Evolutionary conservation across 192 early-diverging fungal genomes (phyloP).

Genomic region (Lunasporangiospora selenospora): DNA sequence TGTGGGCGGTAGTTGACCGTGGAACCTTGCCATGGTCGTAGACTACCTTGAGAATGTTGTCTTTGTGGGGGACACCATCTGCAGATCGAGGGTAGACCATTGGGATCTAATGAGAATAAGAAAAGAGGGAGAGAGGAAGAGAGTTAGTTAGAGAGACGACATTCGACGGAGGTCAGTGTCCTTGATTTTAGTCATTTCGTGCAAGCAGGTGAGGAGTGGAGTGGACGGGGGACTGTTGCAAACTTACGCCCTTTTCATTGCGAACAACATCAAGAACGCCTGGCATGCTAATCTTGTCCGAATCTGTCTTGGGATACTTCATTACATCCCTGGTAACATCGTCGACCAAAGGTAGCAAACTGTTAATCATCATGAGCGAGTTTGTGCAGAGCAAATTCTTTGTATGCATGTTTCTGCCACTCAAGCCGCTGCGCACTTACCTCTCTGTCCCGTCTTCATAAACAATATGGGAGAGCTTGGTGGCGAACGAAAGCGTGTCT

Average conservation of each 20-base stretch:
- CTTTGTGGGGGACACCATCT: conserved; percentile 23
- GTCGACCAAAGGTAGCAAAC: no score
- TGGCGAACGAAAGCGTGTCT: conserved; percentile 85
- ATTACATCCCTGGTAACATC: conserved; percentile 83
- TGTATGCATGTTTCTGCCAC: no score
- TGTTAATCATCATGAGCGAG: no score
- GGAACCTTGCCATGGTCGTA: conserved; percentile 68
- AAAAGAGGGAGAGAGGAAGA: no score
- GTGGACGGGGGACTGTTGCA: no score
- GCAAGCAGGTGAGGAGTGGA: no score
- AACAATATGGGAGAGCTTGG: conserved; percentile 77
- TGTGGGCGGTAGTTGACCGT: not conserved
- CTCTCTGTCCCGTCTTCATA: conserved; percentile 69
- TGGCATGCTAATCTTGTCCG: conserved; percentile 77
- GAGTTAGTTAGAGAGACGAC: no score
- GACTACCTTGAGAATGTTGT: conserved; percentile 62
- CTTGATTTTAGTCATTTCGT: no score
- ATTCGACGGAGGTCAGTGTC: no score
- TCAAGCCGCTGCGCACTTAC: no score
- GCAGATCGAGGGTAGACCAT: conserved; percentile 49
- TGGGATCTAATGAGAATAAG: conserved; percentile 39
- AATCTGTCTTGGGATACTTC: conserved; percentile 84
- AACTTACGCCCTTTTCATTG: conserved; percentile 46
- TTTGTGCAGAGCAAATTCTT: no score
- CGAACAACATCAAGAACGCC: conserved; percentile 64